Base-by-base conservation (phyloP, 805 yeast species). In the Zygoascus ofunaensis region DNA sequence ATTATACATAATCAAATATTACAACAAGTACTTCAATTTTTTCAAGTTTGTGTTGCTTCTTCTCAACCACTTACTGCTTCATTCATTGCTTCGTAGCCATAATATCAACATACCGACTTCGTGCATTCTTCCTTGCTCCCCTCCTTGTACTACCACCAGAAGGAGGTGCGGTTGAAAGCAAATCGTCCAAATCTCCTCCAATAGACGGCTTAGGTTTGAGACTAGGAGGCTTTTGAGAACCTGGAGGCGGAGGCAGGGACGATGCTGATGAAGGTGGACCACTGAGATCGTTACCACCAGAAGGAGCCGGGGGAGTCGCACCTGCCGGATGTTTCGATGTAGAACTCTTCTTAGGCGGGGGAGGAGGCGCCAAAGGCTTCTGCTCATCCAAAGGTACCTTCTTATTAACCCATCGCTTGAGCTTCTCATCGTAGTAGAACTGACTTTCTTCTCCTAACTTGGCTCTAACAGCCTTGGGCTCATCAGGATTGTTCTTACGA, bases 321-420 rank as follows among this genome's bases (percentile, higher is more conserved):
- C 47, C 43, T 2, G 51, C 33, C 14, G 44, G 30, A 17, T 50
- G 34, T 4, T 41, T 7, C 3, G 39, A 37, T 15, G 37, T n/a
- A 53, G 55, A 61, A 7, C 30, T 12, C 5, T 20, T 15, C 21
- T 37, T 37, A 21, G 80, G 79, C 1, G 80, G 76, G 3, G 94
- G 92, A 3, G 95, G 90, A 2, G 90, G 81, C 2, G 81, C 78
- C 3, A 76, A 72, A 1, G 76, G 62, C 4, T 69, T 63, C 32
- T 44, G 46, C 19, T 49, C 53, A 19, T 58, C 61, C 39, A 48
- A 51, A 4, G 65, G 64, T 10, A 55, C 77, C 49, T 77, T 75
- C 44, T 75, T 76, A 57, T 86, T 80, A 42, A 92, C 77, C 96
- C 97, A 92, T 56, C 95, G 74, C 59, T 82, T 80, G 57, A 82